These are phyloP conservation scores for Ricinus communis DNA, from an alignment of 345 rosid genomes.

Conservation along the genomic window DNA sequence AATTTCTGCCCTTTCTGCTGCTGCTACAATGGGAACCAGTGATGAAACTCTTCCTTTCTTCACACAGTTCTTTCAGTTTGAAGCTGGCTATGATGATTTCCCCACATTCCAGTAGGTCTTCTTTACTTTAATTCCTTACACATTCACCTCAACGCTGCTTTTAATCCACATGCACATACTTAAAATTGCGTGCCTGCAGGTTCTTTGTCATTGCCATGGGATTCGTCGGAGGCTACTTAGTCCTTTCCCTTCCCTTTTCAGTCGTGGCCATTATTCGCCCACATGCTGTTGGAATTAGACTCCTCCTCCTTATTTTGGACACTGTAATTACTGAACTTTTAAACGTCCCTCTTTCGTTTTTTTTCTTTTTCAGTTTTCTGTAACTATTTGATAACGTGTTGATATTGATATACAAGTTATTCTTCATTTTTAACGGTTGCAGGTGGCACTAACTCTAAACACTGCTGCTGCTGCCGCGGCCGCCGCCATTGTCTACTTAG, in stretches of 20 bases:
- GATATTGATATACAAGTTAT: too few relatives aligned
- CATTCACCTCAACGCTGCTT: too few relatives aligned
- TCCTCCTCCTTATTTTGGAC: conserved; percentile 62
- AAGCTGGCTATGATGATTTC: conserved; percentile 77
- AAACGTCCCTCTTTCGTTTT: neutral
- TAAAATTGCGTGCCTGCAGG: conserved; percentile 41
- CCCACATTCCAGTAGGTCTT: conserved; percentile 58
- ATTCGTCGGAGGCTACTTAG: conserved; percentile 55
- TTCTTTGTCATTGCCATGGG: conserved; percentile 73
- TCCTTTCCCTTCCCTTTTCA: conserved; percentile 82
- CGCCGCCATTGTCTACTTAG: conserved; percentile 71
- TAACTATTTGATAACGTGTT: neutral
- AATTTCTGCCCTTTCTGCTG: conserved; percentile 46
- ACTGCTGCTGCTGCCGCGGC: conserved; percentile 66
- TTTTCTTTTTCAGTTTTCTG: neutral
- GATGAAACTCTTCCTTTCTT: conserved; percentile 79
- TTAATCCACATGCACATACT: too few relatives aligned
- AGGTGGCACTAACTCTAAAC: conserved; percentile 63
- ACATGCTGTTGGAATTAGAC: conserved; percentile 53
- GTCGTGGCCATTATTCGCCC: conserved; percentile 73
- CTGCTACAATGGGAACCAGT: conserved; percentile 63
- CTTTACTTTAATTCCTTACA: too few relatives aligned
- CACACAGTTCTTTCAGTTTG: conserved; percentile 84
- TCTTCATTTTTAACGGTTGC: neutral
- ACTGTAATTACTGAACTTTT: conserved; percentile 35